These are phyloP conservation scores for Talaromyces sp. DNA, from an alignment of 2,329 filamentous ascomycete genomes.

Conservation along the genomic window DNA sequence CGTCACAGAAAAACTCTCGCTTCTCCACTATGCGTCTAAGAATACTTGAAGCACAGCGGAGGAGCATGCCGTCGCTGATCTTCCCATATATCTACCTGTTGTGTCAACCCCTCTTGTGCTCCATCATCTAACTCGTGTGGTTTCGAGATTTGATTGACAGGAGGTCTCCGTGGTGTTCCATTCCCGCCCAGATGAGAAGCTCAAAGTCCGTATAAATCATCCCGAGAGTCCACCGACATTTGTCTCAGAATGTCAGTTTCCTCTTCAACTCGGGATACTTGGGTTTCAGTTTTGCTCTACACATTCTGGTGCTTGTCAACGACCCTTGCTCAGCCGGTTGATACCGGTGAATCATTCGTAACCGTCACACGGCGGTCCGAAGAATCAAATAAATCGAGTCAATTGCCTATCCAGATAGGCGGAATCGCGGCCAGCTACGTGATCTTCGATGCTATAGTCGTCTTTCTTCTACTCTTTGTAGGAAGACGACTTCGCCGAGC, in stretches of 20 bases:
- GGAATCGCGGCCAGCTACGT: conserved; percentile 82
- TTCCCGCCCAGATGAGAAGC: conserved; percentile 10
- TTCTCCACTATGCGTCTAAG: conserved; percentile 12
- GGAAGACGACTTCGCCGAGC: conserved; percentile 53
- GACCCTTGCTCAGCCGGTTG: neutral
- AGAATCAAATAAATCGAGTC: conserved; percentile 47
- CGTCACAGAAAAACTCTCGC: neutral
- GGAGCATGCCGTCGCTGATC: neutral
- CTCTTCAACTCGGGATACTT: neutral
- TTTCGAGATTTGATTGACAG: conserved; percentile 9
- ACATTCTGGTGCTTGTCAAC: neutral
- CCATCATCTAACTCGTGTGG: conserved; percentile 1
- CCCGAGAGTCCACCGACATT: conserved; percentile 8
- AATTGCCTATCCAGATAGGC: conserved; percentile 74
- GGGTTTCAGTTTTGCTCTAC: neutral
- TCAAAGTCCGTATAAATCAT: conserved; percentile 1
- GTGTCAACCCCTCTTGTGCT: conserved; percentile 2
- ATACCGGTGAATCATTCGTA: neutral
- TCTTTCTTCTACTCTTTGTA: conserved; percentile 61
- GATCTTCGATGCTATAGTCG: conserved; percentile 69
- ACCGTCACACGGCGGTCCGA: neutral
- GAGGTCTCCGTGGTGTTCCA: neutral
- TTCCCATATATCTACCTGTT: conserved; percentile 7
- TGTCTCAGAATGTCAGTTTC: conserved; percentile 7
- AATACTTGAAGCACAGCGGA: neutral